phyloP scores from a whole-genome alignment of 2,329 filamentous ascomycete species.

The Colletotrichum eleusines region DNA sequence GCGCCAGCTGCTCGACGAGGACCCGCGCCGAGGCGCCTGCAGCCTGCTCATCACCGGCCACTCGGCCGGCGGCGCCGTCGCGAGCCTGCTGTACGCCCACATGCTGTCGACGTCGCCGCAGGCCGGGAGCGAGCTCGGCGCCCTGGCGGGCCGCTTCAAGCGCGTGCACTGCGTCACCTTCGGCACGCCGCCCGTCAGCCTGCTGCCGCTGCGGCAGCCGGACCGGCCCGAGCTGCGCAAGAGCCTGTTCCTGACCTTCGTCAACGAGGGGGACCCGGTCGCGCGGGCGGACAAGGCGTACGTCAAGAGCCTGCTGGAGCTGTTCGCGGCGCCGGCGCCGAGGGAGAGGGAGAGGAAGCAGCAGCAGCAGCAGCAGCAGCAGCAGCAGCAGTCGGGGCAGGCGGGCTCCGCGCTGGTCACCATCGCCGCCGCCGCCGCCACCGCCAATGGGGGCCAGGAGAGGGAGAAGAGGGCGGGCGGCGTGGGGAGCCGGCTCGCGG shows the following conservation, averaged over 20 bases:
- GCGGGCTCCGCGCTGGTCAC: conserved; percentile 3
- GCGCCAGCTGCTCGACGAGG: conserved; percentile 76
- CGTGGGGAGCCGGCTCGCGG: conserved; percentile 15
- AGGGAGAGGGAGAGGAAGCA: neutral
- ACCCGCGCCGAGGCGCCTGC: conserved; percentile 73
- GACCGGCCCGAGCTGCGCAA: conserved; percentile 63
- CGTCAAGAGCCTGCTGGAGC: conserved; percentile 76
- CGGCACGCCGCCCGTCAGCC: conserved; percentile 82
- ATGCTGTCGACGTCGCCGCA: conserved; percentile 71
- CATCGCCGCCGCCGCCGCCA: too few species aligned
- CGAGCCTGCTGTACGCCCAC: conserved; percentile 82
- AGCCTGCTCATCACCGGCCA: conserved; percentile 88
- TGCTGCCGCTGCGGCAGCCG: conserved; percentile 76
- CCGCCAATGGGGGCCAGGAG: conserved; percentile 27
- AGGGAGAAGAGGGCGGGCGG: conserved; percentile 34
- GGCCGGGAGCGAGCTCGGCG: conserved; percentile 75
- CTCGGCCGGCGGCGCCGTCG: conserved; percentile 87
- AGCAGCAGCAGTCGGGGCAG: conserved; percentile 13
- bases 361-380: too few species aligned
- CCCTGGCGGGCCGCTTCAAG: conserved; percentile 78
- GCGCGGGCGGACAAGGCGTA: conserved; percentile 82
- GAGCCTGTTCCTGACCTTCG: conserved; percentile 81
- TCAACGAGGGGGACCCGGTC: conserved; percentile 90
- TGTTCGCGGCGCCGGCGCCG: conserved; percentile 74
- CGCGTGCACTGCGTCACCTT: conserved; percentile 88